Evolutionary conservation across 2,329 filamentous ascomycete genomes (phyloP).

Genomic region (Fonsecaea monophora): DNA sequence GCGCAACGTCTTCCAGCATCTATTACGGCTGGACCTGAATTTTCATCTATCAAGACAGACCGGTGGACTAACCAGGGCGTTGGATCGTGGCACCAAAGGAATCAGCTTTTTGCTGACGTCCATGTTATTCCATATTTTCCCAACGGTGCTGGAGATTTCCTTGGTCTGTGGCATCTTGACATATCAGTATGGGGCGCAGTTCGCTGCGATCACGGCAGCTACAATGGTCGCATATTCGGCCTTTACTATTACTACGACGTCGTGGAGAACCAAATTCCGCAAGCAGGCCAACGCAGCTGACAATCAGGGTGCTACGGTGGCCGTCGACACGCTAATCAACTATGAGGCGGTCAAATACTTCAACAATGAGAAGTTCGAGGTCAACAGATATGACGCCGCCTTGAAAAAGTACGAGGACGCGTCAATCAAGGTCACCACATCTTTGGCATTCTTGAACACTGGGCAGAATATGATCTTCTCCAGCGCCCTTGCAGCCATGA

Average conservation of each 20-base stretch:
- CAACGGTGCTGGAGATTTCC: slow-evolving; percentile 89
- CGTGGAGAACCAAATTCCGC: slow-evolving; percentile 96
- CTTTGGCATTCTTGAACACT: slow-evolving; percentile 87
- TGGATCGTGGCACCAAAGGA: slow-evolving; percentile 96
- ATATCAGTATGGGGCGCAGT: slow-evolving; percentile 90
- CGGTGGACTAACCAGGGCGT: slow-evolving; percentile 88
- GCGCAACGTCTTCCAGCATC: slow-evolving; percentile 87
- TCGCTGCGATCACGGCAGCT: slow-evolving; percentile 84
- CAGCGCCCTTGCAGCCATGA: slow-evolving; percentile 90
- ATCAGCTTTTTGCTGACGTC: slow-evolving; percentile 96
- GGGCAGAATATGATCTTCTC: slow-evolving; percentile 99
- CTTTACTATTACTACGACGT: slow-evolving; percentile 96
- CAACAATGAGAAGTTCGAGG: slow-evolving; percentile 97
- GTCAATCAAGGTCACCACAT: slow-evolving; percentile 96
- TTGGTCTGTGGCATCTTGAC: slow-evolving; percentile 97
- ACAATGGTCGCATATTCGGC: slow-evolving; percentile 95
- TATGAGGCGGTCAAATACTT: slow-evolving; percentile 99
- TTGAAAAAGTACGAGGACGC: slow-evolving; percentile 86
- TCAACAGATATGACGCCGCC: slow-evolving; percentile 85
- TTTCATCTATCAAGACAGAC: slow-evolving; percentile 96
- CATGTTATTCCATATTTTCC: slow-evolving; percentile 97
- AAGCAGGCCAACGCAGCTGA: slow-evolving; percentile 95
- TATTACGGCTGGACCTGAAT: slow-evolving; percentile 85
- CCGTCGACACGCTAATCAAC: slow-evolving; percentile 96
- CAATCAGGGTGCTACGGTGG: slow-evolving; percentile 92